Base-by-base conservation (phyloP, 805 yeast species). In the Yamadazyma ubonensis region DNA sequence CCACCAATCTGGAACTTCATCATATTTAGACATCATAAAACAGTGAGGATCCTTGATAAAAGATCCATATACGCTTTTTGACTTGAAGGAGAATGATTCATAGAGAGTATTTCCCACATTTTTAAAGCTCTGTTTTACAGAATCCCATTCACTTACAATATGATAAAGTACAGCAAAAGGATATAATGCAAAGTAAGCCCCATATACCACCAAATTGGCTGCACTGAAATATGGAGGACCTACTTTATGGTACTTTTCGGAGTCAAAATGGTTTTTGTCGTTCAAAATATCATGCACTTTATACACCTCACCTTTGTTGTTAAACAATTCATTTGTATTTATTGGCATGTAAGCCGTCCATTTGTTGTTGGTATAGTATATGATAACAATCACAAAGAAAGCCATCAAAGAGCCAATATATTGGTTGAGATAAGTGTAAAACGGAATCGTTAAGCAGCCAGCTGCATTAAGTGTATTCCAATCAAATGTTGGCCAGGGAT, bases 1-100 rank as follows among this genome's bases (percentile, higher is more conserved):
- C 86, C 88, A 81, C 81, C 82, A 79, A 48, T 79, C 84, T 1
- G 95, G 93, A 15, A 81, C 86, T 47, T 83, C 88, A 27, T 71
- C 71, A 57, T 83, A 82, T 40, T 59, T 63, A 32, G 71, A 45
- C 81, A 79, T 79, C 73, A 78, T 76, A 33, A 62, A 64, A 41
- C 79, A 70, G 50, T 77, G 82, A 2, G 82, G 76, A 50, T 81
- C 86, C 16, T 71, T 40, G 5, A 46, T 44, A 23, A 58, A 48
- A 9, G 54, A 48, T 4, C 63, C 65, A 33, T 56, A 59, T 5
- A 49, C 45, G 30, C 39, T 44, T 9, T 39, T 31, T 2, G 46
- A 33, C 19, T 40, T 40, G 22, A 44, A 35, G 8, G 48, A 50
- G 34, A 67, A 59, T 1, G 65, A 50, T 14, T 61, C 51, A 21